Conservation (phyloP, 2,329 filamentous ascomycete species). For the Colletotrichum brevisporum region DNA sequence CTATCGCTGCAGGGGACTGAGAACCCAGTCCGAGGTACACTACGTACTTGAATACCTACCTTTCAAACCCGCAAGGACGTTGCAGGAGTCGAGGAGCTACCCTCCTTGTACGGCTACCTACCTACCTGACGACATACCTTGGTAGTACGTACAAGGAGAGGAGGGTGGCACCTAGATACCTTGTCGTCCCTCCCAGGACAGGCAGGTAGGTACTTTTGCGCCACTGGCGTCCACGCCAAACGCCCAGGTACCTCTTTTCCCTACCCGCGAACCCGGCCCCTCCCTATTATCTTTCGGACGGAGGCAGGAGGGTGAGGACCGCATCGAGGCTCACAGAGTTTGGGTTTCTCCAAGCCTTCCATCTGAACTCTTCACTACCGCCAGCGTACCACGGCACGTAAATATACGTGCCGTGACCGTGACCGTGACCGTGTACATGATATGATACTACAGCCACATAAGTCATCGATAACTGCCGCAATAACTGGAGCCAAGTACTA, state of each 20-base stretch:
- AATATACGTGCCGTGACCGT: no score
- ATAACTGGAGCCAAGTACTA: no score
- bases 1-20: constrained; percentile 37
- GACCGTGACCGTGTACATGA: background rate
- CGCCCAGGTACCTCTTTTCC: constrained; percentile 21
- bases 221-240: constrained; percentile 17
- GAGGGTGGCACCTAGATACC: background rate
- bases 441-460: background rate
- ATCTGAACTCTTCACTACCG: constrained; percentile 14
- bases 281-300: background rate
- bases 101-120: background rate
- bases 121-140: no score
- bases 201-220: constrained; percentile 40
- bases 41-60: background rate
- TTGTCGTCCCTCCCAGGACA: constrained; percentile 23
- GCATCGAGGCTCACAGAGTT: constrained; percentile 8
- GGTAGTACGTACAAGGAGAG: no score
- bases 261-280: constrained; percentile 4
- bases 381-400: background rate
- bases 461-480: no score
- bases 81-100: constrained; percentile 9
- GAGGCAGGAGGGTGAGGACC: constrained; percentile 3
- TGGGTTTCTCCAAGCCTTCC: constrained; percentile 3
- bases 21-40: constrained; percentile 25
- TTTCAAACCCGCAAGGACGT: constrained; percentile 26